phyloP scores from a whole-genome alignment of 2,329 filamentous ascomycete species.

The Penicillium crustosum region DNA sequence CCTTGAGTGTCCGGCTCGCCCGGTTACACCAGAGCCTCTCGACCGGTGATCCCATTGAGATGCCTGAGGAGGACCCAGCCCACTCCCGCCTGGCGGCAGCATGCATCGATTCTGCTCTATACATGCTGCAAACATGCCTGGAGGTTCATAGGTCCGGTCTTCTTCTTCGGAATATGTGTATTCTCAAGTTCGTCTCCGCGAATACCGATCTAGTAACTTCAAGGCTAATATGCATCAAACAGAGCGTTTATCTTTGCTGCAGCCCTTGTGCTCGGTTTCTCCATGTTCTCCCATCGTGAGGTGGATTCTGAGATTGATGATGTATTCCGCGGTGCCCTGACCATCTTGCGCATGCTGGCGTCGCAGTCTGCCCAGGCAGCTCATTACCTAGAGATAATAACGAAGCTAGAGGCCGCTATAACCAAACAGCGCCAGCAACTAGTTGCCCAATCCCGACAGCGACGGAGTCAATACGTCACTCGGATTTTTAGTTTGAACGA shows the following conservation, averaged over 20 bases:
- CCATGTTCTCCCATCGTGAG: slow-evolving; percentile 53
- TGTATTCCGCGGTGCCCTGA: slow-evolving; percentile 53
- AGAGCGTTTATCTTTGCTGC: slow-evolving; percentile 58
- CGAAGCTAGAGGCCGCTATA: slow-evolving; percentile 48
- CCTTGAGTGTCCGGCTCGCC: slow-evolving; percentile 44
- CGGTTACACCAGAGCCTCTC: slow-evolving; percentile 27
- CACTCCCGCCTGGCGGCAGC: slow-evolving; percentile 49
- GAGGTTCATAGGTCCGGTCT: slow-evolving; percentile 49
- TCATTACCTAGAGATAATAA: slow-evolving; percentile 59
- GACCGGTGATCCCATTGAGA: slow-evolving; percentile 12
- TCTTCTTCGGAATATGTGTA: slow-evolving; percentile 57
- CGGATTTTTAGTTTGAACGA: slow-evolving; percentile 37
- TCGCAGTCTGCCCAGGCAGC: slow-evolving; percentile 56
- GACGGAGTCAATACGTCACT: slow-evolving; percentile 37
- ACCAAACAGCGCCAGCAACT: slow-evolving; percentile 41
- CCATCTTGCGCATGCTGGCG: slow-evolving; percentile 52
- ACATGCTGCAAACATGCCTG: slow-evolving; percentile 55
- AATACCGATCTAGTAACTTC: neutral
- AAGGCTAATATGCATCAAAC: neutral
- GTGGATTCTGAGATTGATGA: slow-evolving; percentile 40
- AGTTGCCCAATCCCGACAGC: slow-evolving; percentile 27
- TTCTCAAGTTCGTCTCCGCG: slow-evolving; percentile 53
- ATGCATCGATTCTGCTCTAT: slow-evolving; percentile 57
- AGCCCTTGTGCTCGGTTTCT: slow-evolving; percentile 57
- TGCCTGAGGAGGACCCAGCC: slow-evolving; percentile 28